These are phyloP conservation scores for Ceratonia siliqua DNA, from an alignment of 306 rosid species.

Conservation along the genomic window DNA sequence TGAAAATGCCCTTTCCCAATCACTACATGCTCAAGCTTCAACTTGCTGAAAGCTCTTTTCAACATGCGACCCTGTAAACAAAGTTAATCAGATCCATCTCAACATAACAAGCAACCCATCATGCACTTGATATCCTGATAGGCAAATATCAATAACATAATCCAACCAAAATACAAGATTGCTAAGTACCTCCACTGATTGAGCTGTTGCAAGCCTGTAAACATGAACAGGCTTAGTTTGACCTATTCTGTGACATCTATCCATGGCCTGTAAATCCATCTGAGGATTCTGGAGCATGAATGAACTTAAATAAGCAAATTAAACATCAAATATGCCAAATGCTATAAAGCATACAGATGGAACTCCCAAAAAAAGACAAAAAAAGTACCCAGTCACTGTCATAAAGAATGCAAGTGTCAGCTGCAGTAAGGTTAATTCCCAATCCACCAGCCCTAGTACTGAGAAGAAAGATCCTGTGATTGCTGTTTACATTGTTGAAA, in stretches of 20 bases:
- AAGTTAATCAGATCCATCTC: constrained; percentile 20
- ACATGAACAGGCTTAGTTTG: constrained; percentile 98
- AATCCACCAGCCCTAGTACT: constrained; percentile 98
- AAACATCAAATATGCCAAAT: neutral
- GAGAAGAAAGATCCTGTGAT: constrained; percentile 68
- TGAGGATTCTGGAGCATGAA: constrained; percentile 83
- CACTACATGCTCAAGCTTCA: constrained; percentile 95
- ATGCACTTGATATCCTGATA: neutral
- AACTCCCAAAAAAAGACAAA: neutral
- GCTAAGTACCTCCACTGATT: constrained; percentile 75
- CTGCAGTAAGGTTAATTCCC: constrained; percentile 97
- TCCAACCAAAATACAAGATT: neutral
- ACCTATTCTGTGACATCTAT: constrained; percentile 95
- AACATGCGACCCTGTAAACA: constrained; percentile 82
- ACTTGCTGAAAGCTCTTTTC: constrained; percentile 93
- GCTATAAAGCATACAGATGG: constrained; percentile 5
- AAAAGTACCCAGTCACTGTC: constrained; percentile 97
- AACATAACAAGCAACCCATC: neutral
- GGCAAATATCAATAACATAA: neutral
- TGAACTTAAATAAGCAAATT: constrained; percentile 15
- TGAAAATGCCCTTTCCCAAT: constrained; percentile 93
- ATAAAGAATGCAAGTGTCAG: constrained; percentile 95
- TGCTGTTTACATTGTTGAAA: constrained; percentile 72
- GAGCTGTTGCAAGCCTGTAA: constrained; percentile 94
- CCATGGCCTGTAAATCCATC: constrained; percentile 98